A percentile compares a stretch with the other conserved stretches of the same genome.
Evolutionary conservation across 805 yeast genomes (phyloP).

Genomic region (Pichia californica): DNA sequence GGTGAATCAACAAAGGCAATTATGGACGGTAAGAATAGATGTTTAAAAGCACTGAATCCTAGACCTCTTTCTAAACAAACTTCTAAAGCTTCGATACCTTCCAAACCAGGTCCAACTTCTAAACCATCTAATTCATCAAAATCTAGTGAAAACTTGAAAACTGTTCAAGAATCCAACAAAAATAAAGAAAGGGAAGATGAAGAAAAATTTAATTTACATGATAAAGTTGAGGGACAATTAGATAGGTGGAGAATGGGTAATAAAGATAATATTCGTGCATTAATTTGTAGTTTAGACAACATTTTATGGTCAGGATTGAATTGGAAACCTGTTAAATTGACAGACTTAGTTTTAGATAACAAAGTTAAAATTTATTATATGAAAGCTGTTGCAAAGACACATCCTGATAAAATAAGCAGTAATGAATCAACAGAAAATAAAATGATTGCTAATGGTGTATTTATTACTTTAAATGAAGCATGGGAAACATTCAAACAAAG

Average conservation of each 20-base stretch:
- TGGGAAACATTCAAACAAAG: conserved; percentile 72
- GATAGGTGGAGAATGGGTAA: conserved; percentile 66
- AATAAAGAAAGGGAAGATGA: conserved; percentile 44
- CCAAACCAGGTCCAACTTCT: conserved; percentile 32
- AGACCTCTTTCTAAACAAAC: conserved; percentile 17
- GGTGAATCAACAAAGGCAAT: conserved; percentile 60
- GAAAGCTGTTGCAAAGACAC: conserved; percentile 73
- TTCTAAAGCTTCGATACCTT: too few relatives aligned
- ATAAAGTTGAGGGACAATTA: conserved; percentile 49
- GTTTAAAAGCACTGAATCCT: conserved; percentile 60
- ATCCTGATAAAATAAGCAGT: conserved; percentile 75
- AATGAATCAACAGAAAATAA: conserved; percentile 58
- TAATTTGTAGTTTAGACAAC: conserved; percentile 60
- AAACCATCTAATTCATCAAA: conserved; percentile 28
- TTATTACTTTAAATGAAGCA: conserved; percentile 74
- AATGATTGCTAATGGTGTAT: conserved; percentile 82
- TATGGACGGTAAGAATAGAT: conserved; percentile 79
- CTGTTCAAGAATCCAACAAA: conserved; percentile 42
- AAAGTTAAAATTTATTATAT: conserved; percentile 80
- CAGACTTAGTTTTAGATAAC: conserved; percentile 81
- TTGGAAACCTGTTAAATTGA: conserved; percentile 61
- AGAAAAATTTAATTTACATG: conserved; percentile 57
- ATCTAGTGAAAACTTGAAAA: conserved; percentile 38
- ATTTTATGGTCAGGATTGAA: conserved; percentile 61
- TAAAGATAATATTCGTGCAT: conserved; percentile 72